A percentile compares a stretch with the other conserved stretches of the same genome.
These are phyloP conservation scores for Fusarium sp. DNA, from an alignment of 2,329 filamentous ascomycete species.

Conservation along the genomic window DNA sequence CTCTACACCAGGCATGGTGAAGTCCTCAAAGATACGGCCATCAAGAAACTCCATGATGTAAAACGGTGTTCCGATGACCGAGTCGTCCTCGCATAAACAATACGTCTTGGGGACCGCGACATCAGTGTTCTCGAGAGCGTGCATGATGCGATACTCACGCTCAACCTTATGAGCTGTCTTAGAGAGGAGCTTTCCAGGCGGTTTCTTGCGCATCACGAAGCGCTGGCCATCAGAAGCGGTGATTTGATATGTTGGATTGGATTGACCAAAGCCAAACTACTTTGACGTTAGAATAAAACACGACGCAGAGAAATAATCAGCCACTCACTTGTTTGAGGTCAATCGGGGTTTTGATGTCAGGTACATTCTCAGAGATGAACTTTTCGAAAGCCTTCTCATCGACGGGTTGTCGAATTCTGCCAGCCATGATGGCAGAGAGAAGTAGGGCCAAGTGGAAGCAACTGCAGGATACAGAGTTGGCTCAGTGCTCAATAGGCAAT, in stretches of 20 bases:
- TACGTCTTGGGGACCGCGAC: slow-evolving; percentile 88
- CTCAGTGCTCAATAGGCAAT: background rate
- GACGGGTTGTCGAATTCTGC: slow-evolving; percentile 89
- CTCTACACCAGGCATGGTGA: slow-evolving; percentile 78
- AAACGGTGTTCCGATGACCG: slow-evolving; percentile 88
- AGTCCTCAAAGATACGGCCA: slow-evolving; percentile 92
- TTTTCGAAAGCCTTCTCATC: slow-evolving; percentile 82
- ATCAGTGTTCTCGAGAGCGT: slow-evolving; percentile 80
- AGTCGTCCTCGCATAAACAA: slow-evolving; percentile 85
- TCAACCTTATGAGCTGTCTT: slow-evolving; percentile 97
- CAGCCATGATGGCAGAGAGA: slow-evolving; percentile 73
- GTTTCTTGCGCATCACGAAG: slow-evolving; percentile 97
- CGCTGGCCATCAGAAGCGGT: slow-evolving; percentile 75
- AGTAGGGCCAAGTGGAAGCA: background rate
- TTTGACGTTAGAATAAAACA: slow-evolving; percentile 19
- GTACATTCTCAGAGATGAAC: slow-evolving; percentile 83
- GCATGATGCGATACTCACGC: slow-evolving; percentile 91
- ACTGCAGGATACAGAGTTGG: background rate
- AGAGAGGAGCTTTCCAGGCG: slow-evolving; percentile 91
- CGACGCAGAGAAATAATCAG: background rate
- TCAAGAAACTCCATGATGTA: slow-evolving; percentile 98
- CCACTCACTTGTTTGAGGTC: slow-evolving; percentile 84
- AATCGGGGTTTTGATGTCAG: slow-evolving; percentile 83
- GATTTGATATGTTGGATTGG: slow-evolving; percentile 95
- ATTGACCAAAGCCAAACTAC: slow-evolving; percentile 96